phyloP scores from a whole-genome alignment of 768 basidiomycete genomes.

The Tricholoma flavovirens region DNA sequence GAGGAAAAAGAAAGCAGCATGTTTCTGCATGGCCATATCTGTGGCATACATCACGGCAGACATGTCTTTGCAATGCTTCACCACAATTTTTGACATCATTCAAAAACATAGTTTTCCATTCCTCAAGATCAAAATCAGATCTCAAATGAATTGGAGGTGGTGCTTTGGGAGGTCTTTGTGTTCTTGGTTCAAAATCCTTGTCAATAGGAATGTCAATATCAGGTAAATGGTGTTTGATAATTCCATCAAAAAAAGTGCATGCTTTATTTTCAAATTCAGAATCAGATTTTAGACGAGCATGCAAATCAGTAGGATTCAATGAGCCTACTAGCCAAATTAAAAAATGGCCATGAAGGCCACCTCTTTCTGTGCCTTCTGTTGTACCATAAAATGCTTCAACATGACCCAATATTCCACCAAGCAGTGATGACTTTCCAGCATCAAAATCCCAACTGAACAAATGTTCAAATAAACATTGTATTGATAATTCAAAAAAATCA shows the following conservation, averaged over 20 bases:
- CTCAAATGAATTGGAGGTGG: too few relatives aligned
- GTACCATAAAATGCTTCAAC: too few relatives aligned
- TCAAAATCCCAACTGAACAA: slow-evolving; percentile 24
- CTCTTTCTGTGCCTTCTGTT: slow-evolving; percentile 6
- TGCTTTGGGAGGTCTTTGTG: slow-evolving; percentile 15
- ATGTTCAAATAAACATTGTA: slow-evolving; percentile 24
- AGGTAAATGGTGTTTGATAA: slow-evolving; percentile 26
- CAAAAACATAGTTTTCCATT: too few relatives aligned
- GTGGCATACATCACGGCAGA: too few relatives aligned
- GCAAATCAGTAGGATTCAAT: slow-evolving; percentile 26
- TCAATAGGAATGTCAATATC: slow-evolving; percentile 15
- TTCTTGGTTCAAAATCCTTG: slow-evolving; percentile 16
- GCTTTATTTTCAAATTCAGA: slow-evolving; percentile 11
- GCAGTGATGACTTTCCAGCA: not conserved
- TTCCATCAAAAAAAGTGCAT: slow-evolving; percentile 27
- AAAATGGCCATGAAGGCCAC: slow-evolving; percentile 30
- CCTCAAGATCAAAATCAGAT: too few relatives aligned
- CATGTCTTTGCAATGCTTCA: too few relatives aligned
- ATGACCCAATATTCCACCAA: too few relatives aligned
- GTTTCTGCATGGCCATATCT: too few relatives aligned
- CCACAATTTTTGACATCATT: too few relatives aligned
- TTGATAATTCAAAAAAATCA: slow-evolving; percentile 28
- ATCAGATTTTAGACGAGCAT: slow-evolving; percentile 13
- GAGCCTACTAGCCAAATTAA: slow-evolving; percentile 23
- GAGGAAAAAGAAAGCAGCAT: too few relatives aligned